These are phyloP conservation scores for Raffaelea deltoideospora DNA, from an alignment of 2,329 filamentous ascomycete genomes.

Conservation along the genomic window DNA sequence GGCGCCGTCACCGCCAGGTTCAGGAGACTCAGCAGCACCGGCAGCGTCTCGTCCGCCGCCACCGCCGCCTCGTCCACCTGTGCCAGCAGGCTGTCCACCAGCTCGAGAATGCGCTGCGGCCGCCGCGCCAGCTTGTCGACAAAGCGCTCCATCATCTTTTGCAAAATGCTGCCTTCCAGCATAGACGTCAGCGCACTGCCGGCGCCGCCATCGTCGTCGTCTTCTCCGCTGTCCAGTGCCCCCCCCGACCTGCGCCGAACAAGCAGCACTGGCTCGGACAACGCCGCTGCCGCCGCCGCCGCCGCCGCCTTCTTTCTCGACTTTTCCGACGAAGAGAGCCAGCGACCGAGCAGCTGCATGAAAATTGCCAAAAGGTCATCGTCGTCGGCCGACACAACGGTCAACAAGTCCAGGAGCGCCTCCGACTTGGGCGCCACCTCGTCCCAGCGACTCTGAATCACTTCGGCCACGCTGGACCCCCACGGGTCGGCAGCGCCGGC, in stretches of 20 bases:
- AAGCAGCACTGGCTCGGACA: too few relatives aligned
- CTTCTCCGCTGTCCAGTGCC: too few relatives aligned
- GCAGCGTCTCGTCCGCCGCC: conserved; percentile 29
- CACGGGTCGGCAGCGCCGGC: conserved; percentile 12
- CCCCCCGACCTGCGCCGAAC: too few relatives aligned
- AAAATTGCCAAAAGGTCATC: conserved; percentile 47
- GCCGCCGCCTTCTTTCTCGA: conserved; percentile 9
- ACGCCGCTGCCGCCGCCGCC: conserved; percentile 20
- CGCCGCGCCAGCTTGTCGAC: conserved; percentile 48
- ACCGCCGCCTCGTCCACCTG: conserved; percentile 20
- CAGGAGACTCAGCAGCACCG: conserved; percentile 43
- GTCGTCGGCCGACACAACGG: conserved; percentile 31
- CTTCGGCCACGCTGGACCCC: conserved; percentile 8
- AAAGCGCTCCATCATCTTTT: conserved; percentile 48
- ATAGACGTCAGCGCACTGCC: conserved; percentile 32
- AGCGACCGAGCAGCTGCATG: conserved; percentile 39
- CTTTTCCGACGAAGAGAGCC: conserved; percentile 25
- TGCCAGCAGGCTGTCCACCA: conserved; percentile 45
- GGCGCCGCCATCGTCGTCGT: conserved; percentile 14
- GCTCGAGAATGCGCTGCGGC: conserved; percentile 48
- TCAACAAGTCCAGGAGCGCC: conserved; percentile 33
- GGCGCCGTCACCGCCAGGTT: conserved; percentile 44
- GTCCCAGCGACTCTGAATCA: conserved; percentile 13
- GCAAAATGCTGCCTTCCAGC: conserved; percentile 44
- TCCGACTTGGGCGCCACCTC: conserved; percentile 32